Conservation (phyloP, 2,329 filamentous ascomycete genomes). For the Emmonsiellopsis sp. region DNA sequence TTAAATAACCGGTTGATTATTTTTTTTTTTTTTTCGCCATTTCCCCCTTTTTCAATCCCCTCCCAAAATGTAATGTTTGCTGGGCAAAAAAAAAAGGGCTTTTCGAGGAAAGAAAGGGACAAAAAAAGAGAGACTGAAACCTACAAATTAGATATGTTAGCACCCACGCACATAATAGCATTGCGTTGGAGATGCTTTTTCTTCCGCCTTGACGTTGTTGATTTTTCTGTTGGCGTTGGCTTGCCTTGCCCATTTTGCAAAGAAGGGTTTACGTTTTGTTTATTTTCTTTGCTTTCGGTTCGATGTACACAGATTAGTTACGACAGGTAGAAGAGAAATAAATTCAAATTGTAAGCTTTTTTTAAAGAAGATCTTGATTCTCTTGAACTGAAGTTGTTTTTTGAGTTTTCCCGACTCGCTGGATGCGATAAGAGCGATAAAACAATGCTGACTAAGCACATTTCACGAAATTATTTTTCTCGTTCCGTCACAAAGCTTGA, state of each 20-base stretch:
- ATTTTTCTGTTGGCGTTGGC: not conserved
- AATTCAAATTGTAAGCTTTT: not conserved
- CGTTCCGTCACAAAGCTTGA: too few species aligned
- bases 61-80: constrained; percentile 16
- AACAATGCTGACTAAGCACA: not conserved
- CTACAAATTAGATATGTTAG: constrained; percentile 18
- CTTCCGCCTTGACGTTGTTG: not conserved
- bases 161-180: constrained; percentile 16
- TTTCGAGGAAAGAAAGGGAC: constrained; percentile 1
- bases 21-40: not conserved
- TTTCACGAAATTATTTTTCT: not conserved
- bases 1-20: constrained; percentile 7
- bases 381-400: not conserved
- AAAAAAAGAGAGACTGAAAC: constrained; percentile 12
- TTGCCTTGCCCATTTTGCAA: not conserved
- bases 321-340: constrained; percentile 5
- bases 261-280: not conserved
- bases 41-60: constrained; percentile 9
- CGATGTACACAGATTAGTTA: constrained; percentile 10
- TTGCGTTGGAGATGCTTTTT: constrained; percentile 15
- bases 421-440: too few species aligned
- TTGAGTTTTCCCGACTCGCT: too few species aligned
- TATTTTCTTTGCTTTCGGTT: constrained; percentile 2
- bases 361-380: not conserved
- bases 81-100: constrained; percentile 1